A percentile compares a stretch with the other conserved stretches of the same genome.
These are phyloP conservation scores for Colletotrichum liriopes DNA, from an alignment of 2,329 filamentous ascomycete genomes.

Conservation along the genomic window DNA sequence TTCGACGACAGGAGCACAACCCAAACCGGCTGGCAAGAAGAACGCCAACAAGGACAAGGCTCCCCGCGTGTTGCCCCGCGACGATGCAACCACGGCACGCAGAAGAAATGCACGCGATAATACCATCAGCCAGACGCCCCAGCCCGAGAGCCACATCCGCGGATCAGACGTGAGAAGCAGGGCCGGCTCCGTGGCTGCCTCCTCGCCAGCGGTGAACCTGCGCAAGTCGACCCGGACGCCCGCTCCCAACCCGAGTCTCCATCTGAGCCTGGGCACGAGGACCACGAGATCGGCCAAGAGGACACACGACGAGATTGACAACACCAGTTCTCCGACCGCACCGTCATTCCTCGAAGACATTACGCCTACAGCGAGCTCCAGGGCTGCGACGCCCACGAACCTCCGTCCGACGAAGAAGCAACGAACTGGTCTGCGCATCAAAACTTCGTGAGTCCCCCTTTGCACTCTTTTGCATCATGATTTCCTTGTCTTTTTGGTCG, in stretches of 20 bases:
- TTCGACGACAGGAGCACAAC: conserved; percentile 41
- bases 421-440: conserved; percentile 75
- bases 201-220: conserved; percentile 37
- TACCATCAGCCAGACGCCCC: conserved; percentile 54
- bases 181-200: conserved; percentile 50
- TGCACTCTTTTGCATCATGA: conserved; percentile 8
- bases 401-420: conserved; percentile 72
- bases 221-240: conserved; percentile 38
- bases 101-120: conserved; percentile 57
- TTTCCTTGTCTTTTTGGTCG: not conserved
- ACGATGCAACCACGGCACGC: conserved; percentile 53
- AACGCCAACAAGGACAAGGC: conserved; percentile 46
- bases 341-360: conserved; percentile 65
- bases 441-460: conserved; percentile 74
- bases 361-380: conserved; percentile 67
- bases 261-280: conserved; percentile 49
- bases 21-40: conserved; percentile 46
- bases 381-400: conserved; percentile 72
- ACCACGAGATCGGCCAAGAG: conserved; percentile 69
- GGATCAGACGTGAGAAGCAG: conserved; percentile 40
- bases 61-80: conserved; percentile 34
- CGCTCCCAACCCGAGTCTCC: conserved; percentile 25
- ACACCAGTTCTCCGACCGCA: conserved; percentile 67
- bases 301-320: conserved; percentile 69
- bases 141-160: conserved; percentile 58